phyloP scores from a whole-genome alignment of 805 yeast genomes.

The Metschnikowia drakensbergensis region DNA sequence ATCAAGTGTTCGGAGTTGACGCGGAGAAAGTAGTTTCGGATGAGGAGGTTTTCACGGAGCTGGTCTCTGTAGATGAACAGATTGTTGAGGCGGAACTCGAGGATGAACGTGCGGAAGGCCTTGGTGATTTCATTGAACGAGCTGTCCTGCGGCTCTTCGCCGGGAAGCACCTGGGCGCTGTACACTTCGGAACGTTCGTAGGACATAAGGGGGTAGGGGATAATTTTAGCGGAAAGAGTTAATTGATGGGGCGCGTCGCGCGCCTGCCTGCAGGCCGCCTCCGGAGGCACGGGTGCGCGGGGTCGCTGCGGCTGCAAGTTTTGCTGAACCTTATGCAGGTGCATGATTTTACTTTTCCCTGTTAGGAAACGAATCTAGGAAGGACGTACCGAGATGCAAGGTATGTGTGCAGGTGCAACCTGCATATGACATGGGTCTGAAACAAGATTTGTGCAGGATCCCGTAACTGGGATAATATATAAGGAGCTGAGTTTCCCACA shows the following conservation, averaged over 20 bases:
- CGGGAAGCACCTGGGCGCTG: constrained; percentile 83
- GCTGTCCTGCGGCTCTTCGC: constrained; percentile 64
- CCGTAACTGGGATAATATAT: too few relatives aligned
- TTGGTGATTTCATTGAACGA: constrained; percentile 66
- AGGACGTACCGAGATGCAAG: too few relatives aligned
- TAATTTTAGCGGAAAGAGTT: constrained; percentile 1
- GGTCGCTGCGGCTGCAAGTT: too few relatives aligned
- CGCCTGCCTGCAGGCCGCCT: background rate
- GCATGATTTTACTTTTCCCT: too few relatives aligned
- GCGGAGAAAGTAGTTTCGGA: constrained; percentile 65
- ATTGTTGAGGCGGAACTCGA: constrained; percentile 80
- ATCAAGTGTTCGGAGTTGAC: constrained; percentile 83
- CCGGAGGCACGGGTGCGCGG: too few relatives aligned
- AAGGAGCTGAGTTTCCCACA: too few relatives aligned
- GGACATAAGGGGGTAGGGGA: constrained; percentile 44
- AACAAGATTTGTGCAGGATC: too few relatives aligned
- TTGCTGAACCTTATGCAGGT: too few relatives aligned
- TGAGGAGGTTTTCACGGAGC: constrained; percentile 77
- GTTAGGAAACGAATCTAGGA: too few relatives aligned
- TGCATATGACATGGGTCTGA: too few relatives aligned
- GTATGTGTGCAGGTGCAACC: too few relatives aligned
- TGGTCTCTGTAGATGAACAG: constrained; percentile 88
- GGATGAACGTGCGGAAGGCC: constrained; percentile 75
- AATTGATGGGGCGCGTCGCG: constrained; percentile 13
- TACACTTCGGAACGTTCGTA: constrained; percentile 70